These are phyloP conservation scores for Sporothrix dimorphospora DNA, from an alignment of 2,329 filamentous ascomycete species.

Conservation along the genomic window DNA sequence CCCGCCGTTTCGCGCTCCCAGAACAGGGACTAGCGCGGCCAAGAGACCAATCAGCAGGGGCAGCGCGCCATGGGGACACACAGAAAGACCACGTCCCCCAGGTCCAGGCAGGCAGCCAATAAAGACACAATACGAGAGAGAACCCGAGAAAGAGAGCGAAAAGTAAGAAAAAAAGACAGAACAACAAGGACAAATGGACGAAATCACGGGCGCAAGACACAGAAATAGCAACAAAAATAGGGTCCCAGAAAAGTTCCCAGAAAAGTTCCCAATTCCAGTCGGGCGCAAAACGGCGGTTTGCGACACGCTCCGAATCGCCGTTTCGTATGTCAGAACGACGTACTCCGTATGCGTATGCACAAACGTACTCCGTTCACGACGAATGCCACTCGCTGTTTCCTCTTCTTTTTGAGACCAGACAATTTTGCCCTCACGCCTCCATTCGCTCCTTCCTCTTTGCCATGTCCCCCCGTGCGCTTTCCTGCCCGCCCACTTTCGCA, in stretches of 20 bases:
- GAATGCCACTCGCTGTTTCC: not conserved
- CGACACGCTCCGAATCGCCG: not conserved
- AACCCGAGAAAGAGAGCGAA: not conserved
- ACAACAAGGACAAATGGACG: no score
- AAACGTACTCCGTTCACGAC: no score
- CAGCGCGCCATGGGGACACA: not conserved
- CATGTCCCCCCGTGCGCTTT: not conserved
- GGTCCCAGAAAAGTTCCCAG: not conserved
- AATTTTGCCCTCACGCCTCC: not conserved
- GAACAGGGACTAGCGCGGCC: not conserved
- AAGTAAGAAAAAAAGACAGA: not conserved
- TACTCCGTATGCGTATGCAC: no score
- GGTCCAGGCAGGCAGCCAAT: slow-evolving; percentile 13
- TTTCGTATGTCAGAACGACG: not conserved
- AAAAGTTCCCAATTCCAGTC: not conserved
- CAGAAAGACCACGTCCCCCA: not conserved
- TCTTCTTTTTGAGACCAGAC: not conserved
- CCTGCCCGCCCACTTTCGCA: not conserved
- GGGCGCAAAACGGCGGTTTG: not conserved
- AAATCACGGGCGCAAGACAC: not conserved
- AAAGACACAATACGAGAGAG: not conserved
- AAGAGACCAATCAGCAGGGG: slow-evolving; percentile 12
- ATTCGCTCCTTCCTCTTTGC: slow-evolving; percentile 5
- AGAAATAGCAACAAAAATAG: slow-evolving; percentile 1
- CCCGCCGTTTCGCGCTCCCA: not conserved